Evolutionary conservation across 2,329 filamentous ascomycete genomes (phyloP).

Genomic region (Cercospora janseana): DNA sequence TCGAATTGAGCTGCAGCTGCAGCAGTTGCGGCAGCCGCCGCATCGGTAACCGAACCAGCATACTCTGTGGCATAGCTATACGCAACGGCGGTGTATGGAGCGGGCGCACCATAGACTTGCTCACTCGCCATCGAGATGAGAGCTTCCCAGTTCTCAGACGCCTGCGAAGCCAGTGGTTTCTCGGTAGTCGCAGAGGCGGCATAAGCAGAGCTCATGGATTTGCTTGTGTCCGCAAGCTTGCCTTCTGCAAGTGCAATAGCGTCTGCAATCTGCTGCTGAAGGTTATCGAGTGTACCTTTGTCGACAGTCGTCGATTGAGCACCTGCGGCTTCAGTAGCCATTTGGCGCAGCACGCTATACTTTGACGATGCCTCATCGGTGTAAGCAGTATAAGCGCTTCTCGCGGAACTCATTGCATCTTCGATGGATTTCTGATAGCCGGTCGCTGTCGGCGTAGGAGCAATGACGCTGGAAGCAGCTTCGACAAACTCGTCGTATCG

Average conservation of each 20-base stretch:
- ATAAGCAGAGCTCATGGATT: constrained; percentile 46
- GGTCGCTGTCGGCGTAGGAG: constrained; percentile 61
- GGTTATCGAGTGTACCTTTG: constrained; percentile 32
- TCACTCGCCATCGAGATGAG: constrained; percentile 64
- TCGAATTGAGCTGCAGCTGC: constrained; percentile 63
- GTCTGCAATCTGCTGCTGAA: constrained; percentile 34
- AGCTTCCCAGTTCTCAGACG: constrained; percentile 62
- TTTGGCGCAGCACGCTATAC: constrained; percentile 27
- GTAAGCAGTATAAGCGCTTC: constrained; percentile 38
- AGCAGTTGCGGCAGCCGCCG: constrained; percentile 61
- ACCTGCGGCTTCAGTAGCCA: constrained; percentile 21
- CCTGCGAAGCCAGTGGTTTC: constrained; percentile 56
- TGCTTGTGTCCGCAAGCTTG: constrained; percentile 50
- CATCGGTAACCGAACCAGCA: constrained; percentile 62
- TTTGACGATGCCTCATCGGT: constrained; percentile 35
- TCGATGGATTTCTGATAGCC: constrained; percentile 68
- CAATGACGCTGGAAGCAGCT: constrained; percentile 68
- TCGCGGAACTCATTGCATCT: constrained; percentile 51
- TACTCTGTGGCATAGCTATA: constrained; percentile 57
- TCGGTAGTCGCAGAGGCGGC: constrained; percentile 47
- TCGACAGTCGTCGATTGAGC: constrained; percentile 27
- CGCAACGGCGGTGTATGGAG: constrained; percentile 48
- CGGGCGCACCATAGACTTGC: constrained; percentile 67
- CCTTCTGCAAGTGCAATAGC: constrained; percentile 36
- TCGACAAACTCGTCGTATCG: constrained; percentile 73